Evolutionary conservation across 2,329 filamentous ascomycete genomes (phyloP), one percentile per base, ranked within the genome.

Genomic region (Sordariomycetes sp.): DNA sequence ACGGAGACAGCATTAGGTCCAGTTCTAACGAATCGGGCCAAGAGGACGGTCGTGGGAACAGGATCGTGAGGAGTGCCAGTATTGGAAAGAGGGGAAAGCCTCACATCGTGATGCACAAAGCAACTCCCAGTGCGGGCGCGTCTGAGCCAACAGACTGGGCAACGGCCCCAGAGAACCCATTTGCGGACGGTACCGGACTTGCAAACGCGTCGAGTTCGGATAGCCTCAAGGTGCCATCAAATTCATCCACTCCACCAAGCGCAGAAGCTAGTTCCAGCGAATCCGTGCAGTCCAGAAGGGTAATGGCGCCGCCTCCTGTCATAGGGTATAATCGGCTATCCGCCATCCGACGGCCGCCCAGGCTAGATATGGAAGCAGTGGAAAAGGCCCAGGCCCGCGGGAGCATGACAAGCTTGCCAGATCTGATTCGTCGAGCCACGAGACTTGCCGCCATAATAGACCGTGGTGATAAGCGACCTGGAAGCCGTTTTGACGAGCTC

Each of bases 351-450:
- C 72, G 80, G 54, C 91, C 92, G 35, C 87, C 89, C 3, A 82
- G 81, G 39, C 74, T 96, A 3, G 84, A 96, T 65, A 86, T 96
- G 25, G 85, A 91, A 65, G 88, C 88, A 3, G 88, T 89, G 17
- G 90, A 96, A 69, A 53, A 52, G 51, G 51, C 50, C 25, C 35
- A 53, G 17, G 82, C 86, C 1, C 82, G 94, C 65, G 91, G 90
- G 3, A 96, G 91, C 67, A 76, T 96, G 61, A 97, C 94, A 1
- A 96, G 91, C 70, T 74, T 99, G 59, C 87, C 91, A 0, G 94
- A 97, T 67, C 74, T 99, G 60, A 97, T 99, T 62, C 80, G 84
- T 65, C 82, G 94, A 63, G 94, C 94, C 12, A 97, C 92, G 0
- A 84, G 83, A 62, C 74, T 97, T 42, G 92, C 91, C 17, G 82